These are phyloP conservation scores for Trametes punicea DNA, from an alignment of 768 basidiomycete genomes.

Conservation along the genomic window DNA sequence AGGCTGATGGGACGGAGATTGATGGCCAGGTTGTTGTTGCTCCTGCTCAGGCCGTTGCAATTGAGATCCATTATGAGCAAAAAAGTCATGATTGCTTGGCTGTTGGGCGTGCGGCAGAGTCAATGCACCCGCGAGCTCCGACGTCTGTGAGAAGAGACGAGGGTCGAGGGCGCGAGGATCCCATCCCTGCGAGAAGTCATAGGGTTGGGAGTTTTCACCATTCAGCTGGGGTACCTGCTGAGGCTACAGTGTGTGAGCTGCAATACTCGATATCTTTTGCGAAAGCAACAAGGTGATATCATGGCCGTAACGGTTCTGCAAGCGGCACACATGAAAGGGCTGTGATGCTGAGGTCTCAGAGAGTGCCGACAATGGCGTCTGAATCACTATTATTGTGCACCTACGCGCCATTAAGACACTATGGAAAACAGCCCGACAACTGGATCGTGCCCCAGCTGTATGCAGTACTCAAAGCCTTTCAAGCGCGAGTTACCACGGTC, in stretches of 20 bases:
- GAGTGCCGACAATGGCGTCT: too few relatives aligned
- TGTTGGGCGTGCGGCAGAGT: slow-evolving; percentile 31
- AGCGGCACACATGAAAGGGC: too few relatives aligned
- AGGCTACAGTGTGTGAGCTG: neutral
- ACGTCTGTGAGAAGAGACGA: slow-evolving; percentile 32
- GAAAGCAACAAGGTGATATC: too few relatives aligned
- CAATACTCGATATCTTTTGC: too few relatives aligned
- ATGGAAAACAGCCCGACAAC: too few relatives aligned
- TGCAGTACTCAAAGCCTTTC: too few relatives aligned
- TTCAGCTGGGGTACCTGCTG: neutral
- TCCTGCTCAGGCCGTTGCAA: neutral
- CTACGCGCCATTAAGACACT: too few relatives aligned
- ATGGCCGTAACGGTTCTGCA: too few relatives aligned
- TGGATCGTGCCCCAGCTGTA: too few relatives aligned
- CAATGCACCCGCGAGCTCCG: slow-evolving; percentile 49
- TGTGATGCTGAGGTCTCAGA: too few relatives aligned
- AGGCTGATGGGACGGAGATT: neutral
- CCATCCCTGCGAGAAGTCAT: slow-evolving; percentile 19
- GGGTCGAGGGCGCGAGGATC: slow-evolving; percentile 30
- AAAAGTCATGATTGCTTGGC: neutral
- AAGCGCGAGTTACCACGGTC: too few relatives aligned
- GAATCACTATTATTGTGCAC: too few relatives aligned
- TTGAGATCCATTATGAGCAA: neutral
- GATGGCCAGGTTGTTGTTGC: neutral
- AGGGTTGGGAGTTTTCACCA: slow-evolving; percentile 4